A percentile compares a stretch with the other conserved stretches of the same genome.
Conservation (phyloP, 1,139 yeast species). For the Yamadazyma jaroonii region DNA sequence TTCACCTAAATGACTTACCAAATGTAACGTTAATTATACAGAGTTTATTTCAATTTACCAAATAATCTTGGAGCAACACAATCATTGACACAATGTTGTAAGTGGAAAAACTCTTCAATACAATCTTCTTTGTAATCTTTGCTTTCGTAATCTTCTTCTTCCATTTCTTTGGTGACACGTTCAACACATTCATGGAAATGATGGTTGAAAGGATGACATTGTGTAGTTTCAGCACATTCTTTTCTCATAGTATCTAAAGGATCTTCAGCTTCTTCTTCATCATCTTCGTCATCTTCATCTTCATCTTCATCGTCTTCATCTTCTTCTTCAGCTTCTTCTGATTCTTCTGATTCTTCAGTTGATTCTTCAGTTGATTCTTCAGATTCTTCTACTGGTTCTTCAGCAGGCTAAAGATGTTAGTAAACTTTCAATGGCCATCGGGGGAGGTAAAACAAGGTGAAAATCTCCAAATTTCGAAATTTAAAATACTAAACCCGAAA, state of each 20-base stretch:
- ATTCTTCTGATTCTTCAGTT: conserved; percentile 37
- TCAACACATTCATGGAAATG: conserved; percentile 94
- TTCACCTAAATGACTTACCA: too few relatives aligned
- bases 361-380: conserved; percentile 15
- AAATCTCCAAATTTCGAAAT: too few relatives aligned
- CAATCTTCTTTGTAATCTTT: conserved; percentile 92
- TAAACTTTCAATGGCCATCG: background rate
- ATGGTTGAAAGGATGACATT: conserved; percentile 75
- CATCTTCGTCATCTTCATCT: conserved; percentile 74
- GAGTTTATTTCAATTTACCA: conserved; percentile 69
- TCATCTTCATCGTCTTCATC: conserved; percentile 68
- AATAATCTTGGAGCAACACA: conserved; percentile 92
- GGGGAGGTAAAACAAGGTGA: too few relatives aligned
- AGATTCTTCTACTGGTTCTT: conserved; percentile 6
- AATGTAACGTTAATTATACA: conserved; percentile 2
- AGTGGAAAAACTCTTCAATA: conserved; percentile 96
- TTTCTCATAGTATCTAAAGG: conserved; percentile 66
- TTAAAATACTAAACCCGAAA: too few relatives aligned
- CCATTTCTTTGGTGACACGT: conserved; percentile 85
- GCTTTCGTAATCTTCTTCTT: conserved; percentile 78
- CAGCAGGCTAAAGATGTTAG: conserved; percentile 8
- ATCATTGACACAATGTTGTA: conserved; percentile 89
- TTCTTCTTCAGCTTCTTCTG: conserved; percentile 46
- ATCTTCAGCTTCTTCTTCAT: conserved; percentile 70
- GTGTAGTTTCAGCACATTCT: conserved; percentile 64